Evolutionary conservation across 225 moss, liverwort and hornwort genomes (phyloP).

Genomic region (Physcomitrellopsis africana): DNA sequence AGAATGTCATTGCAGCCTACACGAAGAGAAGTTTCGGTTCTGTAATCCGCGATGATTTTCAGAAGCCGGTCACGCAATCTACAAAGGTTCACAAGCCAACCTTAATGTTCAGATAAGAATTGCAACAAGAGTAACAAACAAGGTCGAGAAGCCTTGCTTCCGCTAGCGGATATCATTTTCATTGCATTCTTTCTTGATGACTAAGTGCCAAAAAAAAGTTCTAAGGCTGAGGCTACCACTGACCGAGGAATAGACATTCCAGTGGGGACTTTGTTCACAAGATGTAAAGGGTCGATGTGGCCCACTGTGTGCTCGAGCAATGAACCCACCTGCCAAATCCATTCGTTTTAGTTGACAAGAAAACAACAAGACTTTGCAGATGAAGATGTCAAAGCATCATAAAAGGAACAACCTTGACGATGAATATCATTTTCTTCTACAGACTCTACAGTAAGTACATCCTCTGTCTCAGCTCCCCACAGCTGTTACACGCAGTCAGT

Average conservation of each 20-base stretch:
- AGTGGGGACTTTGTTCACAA: conserved; percentile 60
- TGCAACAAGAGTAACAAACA: conserved; percentile 17
- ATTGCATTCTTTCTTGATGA: neutral
- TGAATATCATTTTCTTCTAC: no score
- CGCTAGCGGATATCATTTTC: neutral
- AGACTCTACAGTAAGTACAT: no score
- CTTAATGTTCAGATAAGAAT: no score
- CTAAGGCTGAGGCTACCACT: neutral
- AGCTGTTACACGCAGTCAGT: no score
- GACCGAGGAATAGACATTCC: conserved; percentile 70
- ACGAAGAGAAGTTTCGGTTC: conserved; percentile 96
- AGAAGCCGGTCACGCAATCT: conserved; percentile 93
- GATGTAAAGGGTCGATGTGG: conserved; percentile 69
- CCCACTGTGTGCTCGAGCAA: conserved; percentile 74
- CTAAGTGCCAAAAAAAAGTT: neutral
- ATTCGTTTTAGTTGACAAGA: neutral
- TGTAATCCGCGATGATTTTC: conserved; percentile 95
- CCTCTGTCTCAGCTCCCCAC: no score
- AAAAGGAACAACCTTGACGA: neutral
- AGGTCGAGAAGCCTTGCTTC: conserved; percentile 18
- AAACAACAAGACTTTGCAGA: neutral
- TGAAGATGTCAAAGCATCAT: neutral
- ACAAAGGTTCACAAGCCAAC: conserved; percentile 32
- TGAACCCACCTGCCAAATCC: conserved; percentile 53
- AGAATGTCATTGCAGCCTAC: conserved; percentile 91